Evolutionary conservation across 2,329 filamentous ascomycete species (phyloP), one percentile per base, ranked within the genome.

Genomic region (Diplocarpon rosae): DNA sequence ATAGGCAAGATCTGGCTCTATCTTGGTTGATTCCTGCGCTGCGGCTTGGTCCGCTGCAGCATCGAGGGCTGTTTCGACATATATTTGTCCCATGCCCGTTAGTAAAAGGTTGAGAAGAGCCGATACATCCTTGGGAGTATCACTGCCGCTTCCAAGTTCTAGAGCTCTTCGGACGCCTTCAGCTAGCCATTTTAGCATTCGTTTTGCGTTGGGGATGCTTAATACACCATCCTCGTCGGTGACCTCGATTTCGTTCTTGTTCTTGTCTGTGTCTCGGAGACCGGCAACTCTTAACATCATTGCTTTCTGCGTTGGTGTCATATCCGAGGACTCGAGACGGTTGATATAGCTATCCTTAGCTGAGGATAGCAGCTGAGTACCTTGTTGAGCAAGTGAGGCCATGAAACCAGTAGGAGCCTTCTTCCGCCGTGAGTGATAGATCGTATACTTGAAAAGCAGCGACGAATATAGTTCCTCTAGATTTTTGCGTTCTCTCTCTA

Each of bases 181-280:
- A 2, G 92, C 92, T 33, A 98, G 70, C 92, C 92, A 98, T 61
- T 86, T 93, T 48, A 98, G 75, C 89, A 98, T 98, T 46, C 92
- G 78, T 66, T 96, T 96, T n/a, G 89, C 86, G 62, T 85, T 88
- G n/a, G 78, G 71, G 4, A 93, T 71, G 54, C 81, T 90, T 20
- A 96, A 69, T 45, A 79, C 72, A 29, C 92, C 92, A 58, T 98
- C 90, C 59, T 90, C 80, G 48, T 96, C 92, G 0, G 83, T 81
- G 28, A 96, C 84, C 60, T 94, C 89, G 46, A 94, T 87, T 42
- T 95, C 89, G 54, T 84, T 83, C 63, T 86, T 85, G 58, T 83
- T 81, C 45, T 78, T 79, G 49, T 81, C 80, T 39, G 85, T 78
- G 51, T 89, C 81, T 52, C 73, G 74, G 40, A 96, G 68, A 14